Evolutionary conservation across 768 basidiomycete genomes (phyloP).

Genomic region (Termitomyces sp.): DNA sequence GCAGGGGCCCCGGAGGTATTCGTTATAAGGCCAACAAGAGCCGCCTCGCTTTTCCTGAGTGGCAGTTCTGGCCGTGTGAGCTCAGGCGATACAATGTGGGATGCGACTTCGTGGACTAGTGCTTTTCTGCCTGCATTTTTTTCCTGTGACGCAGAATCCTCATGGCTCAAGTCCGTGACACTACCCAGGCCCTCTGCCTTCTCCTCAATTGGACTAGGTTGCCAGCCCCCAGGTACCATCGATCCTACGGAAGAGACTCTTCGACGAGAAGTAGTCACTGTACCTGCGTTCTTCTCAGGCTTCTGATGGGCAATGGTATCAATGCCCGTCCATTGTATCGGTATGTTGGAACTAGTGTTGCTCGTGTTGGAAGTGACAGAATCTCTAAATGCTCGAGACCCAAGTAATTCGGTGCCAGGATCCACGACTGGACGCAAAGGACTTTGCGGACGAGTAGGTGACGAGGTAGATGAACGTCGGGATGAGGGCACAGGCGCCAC

Average conservation of each 20-base stretch:
- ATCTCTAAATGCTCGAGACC: constrained; percentile 60
- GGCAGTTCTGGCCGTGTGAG: constrained; percentile 38
- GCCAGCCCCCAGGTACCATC: constrained; percentile 53
- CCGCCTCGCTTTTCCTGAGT: constrained; percentile 61
- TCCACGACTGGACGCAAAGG: constrained; percentile 27
- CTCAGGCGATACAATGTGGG: constrained; percentile 52
- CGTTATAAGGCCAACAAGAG: constrained; percentile 48
- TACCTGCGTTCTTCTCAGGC: neutral
- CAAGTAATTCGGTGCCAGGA: constrained; percentile 25
- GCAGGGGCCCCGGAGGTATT: constrained; percentile 21
- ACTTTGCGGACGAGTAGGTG: constrained; percentile 7
- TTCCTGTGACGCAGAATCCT: constrained; percentile 21
- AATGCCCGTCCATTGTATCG: constrained; percentile 59
- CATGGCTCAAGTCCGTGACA: neutral
- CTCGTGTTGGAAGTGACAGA: constrained; percentile 55
- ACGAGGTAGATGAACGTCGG: constrained; percentile 1
- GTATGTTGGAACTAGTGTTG: constrained; percentile 44
- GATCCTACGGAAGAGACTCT: constrained; percentile 27
- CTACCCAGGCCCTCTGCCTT: constrained; percentile 23
- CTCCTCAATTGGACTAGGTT: constrained; percentile 50
- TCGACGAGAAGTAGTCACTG: neutral
- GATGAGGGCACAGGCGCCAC: constrained; percentile 1
- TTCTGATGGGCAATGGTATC: constrained; percentile 5
- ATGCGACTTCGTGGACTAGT: constrained; percentile 46
- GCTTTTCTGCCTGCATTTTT: constrained; percentile 19